Percentiles rank a stretch among this genome's conserved stretches.
phyloP scores from a whole-genome alignment of 768 basidiomycete species.

The Cystofilobasidium macerans region DNA sequence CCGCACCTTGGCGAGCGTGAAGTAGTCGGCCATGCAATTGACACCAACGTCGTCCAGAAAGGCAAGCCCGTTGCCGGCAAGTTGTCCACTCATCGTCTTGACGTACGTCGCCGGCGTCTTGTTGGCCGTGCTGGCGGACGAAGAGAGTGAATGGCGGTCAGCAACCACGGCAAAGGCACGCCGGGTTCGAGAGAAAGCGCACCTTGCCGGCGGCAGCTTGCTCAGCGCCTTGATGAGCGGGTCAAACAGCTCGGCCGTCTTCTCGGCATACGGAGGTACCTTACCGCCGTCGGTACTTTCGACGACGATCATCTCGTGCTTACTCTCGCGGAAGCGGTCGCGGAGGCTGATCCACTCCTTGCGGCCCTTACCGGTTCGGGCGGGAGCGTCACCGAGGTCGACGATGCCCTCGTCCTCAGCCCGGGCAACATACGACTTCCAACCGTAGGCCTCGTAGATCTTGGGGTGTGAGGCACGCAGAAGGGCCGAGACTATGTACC shows the following conservation, averaged over 20 bases:
- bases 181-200: too few species aligned
- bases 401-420: constrained; percentile 14
- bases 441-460: constrained; percentile 9
- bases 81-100: not conserved
- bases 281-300: not conserved
- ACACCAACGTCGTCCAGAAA: constrained; percentile 5
- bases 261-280: not conserved
- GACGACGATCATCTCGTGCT: not conserved
- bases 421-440: constrained; percentile 8
- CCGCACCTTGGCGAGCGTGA: constrained; percentile 15
- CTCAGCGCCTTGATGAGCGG: constrained; percentile 16
- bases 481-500: constrained; percentile 18
- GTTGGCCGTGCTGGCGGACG: constrained; percentile 11
- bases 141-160: not conserved
- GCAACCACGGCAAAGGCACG: not conserved
- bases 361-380: constrained; percentile 3
- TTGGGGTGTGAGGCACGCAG: constrained; percentile 17
- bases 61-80: not conserved
- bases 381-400: constrained; percentile 3
- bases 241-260: constrained; percentile 18
- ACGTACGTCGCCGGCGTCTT: constrained; percentile 13
- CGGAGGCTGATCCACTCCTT: constrained; percentile 11
- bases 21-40: not conserved
- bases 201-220: constrained; percentile 6
- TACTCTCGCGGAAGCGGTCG: not conserved